Conservation (phyloP, 495 filamentous ascomycete genomes). For the Penicillium bovifimosum region DNA sequence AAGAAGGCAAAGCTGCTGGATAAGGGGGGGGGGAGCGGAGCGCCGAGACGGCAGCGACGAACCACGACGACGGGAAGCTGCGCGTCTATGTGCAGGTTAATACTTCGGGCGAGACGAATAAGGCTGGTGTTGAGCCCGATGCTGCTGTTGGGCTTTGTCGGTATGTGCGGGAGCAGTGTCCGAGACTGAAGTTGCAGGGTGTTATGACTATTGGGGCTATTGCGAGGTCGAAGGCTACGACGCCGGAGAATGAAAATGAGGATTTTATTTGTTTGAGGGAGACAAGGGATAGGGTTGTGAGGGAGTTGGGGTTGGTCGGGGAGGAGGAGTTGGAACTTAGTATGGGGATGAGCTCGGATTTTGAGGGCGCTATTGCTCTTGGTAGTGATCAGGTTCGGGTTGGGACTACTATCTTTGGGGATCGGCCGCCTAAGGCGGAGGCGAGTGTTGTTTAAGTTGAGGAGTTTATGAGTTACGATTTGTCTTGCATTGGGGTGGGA, state of each 20-base stretch:
- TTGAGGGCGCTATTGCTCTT: slow-evolving; percentile 76
- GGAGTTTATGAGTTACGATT: slow-evolving; percentile 14
- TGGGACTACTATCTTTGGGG: slow-evolving; percentile 89
- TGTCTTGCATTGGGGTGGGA: background rate
- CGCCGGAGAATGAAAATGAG: slow-evolving; percentile 76
- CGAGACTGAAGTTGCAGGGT: slow-evolving; percentile 67
- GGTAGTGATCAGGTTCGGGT: slow-evolving; percentile 94
- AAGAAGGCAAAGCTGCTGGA: slow-evolving; percentile 84
- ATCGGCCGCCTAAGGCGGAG: slow-evolving; percentile 66
- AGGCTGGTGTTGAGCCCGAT: slow-evolving; percentile 69
- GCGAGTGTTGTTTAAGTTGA: slow-evolving; percentile 40
- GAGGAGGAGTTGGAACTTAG: slow-evolving; percentile 53
- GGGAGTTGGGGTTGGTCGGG: slow-evolving; percentile 41
- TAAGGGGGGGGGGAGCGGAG: slow-evolving; percentile 58
- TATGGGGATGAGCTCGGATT: slow-evolving; percentile 93
- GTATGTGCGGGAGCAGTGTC: slow-evolving; percentile 63
- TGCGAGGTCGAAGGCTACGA: slow-evolving; percentile 66
- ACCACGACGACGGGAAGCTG: slow-evolving; percentile 32
- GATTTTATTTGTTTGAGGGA: slow-evolving; percentile 70
- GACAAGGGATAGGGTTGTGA: slow-evolving; percentile 59
- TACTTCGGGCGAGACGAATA: slow-evolving; percentile 81
- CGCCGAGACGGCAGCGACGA: slow-evolving; percentile 7
- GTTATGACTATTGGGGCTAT: slow-evolving; percentile 98
- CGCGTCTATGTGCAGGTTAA: slow-evolving; percentile 90
- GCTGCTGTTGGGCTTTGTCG: slow-evolving; percentile 55